Base-by-base conservation (phyloP, 805 yeast genomes). In the Barnettozyma populi region DNA sequence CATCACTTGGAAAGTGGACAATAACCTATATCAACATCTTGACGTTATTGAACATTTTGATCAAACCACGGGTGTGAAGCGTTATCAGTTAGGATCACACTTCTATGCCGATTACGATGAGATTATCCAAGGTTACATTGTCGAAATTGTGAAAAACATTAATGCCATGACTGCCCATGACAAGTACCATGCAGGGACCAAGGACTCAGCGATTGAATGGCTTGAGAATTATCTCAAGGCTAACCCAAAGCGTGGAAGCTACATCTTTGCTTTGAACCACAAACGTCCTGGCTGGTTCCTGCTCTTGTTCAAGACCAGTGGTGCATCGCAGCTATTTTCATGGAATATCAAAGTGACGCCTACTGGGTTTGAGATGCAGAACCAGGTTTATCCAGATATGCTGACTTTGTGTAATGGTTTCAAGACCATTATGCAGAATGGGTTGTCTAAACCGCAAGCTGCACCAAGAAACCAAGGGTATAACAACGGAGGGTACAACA, bases 1-100 rank as follows among this genome's bases (percentile, higher is more conserved):
- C 2, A 83, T 92, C 37, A 92, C 99, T 0, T 94, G 98, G 97
- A 94, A 94, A 64, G 90, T 94, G 41, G 94, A 87, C 50, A 92
- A 87, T 62, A 86, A 84, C 63, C 69, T 92, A 52, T 94, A 85
- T 69, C 98, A 94, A 64, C 98, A 94, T 64, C 71, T 94, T 53
- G 94, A 90, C 57, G 86, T 94, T 41, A 72, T 82, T 52, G 98
- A 94, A 66, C 75, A 76, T 19, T 43, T 19, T 40, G 46, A 47
- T 23, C 44, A 36, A 34, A 5, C 43, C 19, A 47, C 50, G 2
- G 50, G 50, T 27, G 7, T 43, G 78, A 45, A 80, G 78, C 52
- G 89, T 85, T 31, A 70, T 70, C 48, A 75, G 80, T 0, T 61
- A 84, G 37, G 89, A 9, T 24, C 34, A 16, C 36, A 25, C 13